phyloP scores from a whole-genome alignment of 31 red algal species.

The Odonthalia washingtoniensis region DNA sequence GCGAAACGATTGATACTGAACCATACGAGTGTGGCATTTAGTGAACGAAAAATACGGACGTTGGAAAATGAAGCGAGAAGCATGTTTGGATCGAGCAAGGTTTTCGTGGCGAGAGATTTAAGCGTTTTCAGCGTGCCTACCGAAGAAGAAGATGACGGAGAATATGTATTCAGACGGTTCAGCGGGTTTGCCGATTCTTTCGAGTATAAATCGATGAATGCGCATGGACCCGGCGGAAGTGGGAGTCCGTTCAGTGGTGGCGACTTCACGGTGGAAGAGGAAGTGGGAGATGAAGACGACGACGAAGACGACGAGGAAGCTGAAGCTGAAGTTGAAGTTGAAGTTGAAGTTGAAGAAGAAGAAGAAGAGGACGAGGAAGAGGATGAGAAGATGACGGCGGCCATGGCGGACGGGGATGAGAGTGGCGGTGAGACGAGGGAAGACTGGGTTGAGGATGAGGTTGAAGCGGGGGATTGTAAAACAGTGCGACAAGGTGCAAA shows the following conservation, averaged over 20 bases:
- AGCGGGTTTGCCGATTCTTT: conserved; percentile 52
- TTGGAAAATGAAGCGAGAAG: conserved; percentile 61
- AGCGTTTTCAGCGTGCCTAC: conserved; percentile 74
- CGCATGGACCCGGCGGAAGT: neutral
- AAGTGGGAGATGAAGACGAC: neutral
- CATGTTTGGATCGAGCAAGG: conserved; percentile 53
- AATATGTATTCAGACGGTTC: conserved; percentile 58
- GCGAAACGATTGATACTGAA: conserved; percentile 72
- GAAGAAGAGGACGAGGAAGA: neutral
- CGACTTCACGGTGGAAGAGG: neutral
- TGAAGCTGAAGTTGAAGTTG: neutral
- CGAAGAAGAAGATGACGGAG: conserved; percentile 52
- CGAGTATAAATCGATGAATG: conserved; percentile 29
- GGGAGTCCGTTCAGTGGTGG: conserved; percentile 51
- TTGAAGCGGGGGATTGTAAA: neutral
- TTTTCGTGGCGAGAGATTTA: conserved; percentile 70
- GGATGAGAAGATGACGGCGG: conserved; percentile 7
- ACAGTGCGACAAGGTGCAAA: neutral
- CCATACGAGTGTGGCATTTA: conserved; percentile 69
- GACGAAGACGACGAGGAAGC: neutral
- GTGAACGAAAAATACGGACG: conserved; percentile 50
- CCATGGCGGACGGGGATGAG: conserved; percentile 4
- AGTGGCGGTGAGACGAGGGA: conserved; percentile 3
- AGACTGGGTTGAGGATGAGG: no score
- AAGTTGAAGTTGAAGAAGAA: conserved; percentile 20